A percentile compares a stretch with the other conserved stretches of the same genome.
phyloP scores from a whole-genome alignment of 148 eudicot genomes.

The Drosera capensis region DNA sequence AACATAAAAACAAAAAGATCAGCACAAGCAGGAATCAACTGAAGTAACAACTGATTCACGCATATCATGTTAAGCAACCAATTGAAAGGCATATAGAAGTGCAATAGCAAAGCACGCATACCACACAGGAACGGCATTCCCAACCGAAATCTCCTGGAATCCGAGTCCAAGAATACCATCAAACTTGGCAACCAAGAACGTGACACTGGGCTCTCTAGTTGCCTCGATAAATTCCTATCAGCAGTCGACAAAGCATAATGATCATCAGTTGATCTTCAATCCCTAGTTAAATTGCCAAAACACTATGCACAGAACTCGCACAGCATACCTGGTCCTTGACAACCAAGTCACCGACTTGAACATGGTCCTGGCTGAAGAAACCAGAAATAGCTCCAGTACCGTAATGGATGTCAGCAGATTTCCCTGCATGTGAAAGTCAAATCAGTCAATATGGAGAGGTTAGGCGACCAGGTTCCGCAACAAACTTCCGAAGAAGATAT shows the following conservation, averaged over 20 bases:
- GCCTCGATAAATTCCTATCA: slow-evolving; percentile 83
- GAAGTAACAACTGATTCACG: not conserved
- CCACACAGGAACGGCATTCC: slow-evolving; percentile 87
- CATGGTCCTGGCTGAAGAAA: slow-evolving; percentile 53
- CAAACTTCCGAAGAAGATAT: no score
- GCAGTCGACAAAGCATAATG: not conserved
- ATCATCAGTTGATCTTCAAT: not conserved
- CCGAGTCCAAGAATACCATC: slow-evolving; percentile 96
- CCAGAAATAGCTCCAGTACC: slow-evolving; percentile 71
- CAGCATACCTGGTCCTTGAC: slow-evolving; percentile 46
- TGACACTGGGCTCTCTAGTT: slow-evolving; percentile 67
- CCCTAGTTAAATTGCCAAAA: not conserved
- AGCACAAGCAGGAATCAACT: no score
- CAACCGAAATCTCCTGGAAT: slow-evolving; percentile 76
- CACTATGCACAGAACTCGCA: not conserved
- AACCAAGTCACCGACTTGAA: slow-evolving; percentile 49
- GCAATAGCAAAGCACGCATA: slow-evolving; percentile 20
- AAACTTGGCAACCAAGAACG: slow-evolving; percentile 79
- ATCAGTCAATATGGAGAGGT: not conserved
- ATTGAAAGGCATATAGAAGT: not conserved
- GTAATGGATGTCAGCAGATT: slow-evolving; percentile 54
- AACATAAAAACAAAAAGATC: no score
- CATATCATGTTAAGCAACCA: not conserved
- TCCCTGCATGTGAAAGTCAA: slow-evolving; percentile 24
- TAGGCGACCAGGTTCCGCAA: not conserved